Conservation (phyloP, 1,284 basidiomycete species). For the Trichosporon asahii region DNA sequence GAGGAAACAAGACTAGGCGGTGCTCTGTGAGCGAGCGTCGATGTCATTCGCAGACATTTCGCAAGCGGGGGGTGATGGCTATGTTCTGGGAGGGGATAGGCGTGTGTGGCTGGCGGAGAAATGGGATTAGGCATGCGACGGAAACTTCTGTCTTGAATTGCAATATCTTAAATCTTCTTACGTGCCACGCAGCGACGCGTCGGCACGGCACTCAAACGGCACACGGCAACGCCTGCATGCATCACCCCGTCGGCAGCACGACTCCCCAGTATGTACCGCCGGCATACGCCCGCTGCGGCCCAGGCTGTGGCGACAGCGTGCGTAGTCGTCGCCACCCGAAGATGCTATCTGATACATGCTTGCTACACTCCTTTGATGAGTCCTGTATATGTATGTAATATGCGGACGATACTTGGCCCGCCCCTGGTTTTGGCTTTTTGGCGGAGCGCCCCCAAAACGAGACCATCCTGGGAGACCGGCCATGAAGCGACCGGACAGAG, state of each 20-base stretch:
- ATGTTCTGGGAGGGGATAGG: neutral
- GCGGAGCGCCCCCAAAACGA: neutral
- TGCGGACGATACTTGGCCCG: neutral
- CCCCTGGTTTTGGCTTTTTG: neutral
- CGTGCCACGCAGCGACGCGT: neutral
- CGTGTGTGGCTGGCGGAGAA: neutral
- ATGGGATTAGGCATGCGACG: neutral
- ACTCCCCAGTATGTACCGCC: neutral
- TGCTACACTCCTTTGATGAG: neutral
- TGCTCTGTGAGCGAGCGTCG: neutral
- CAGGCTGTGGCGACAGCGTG: neutral
- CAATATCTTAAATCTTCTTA: neutral
- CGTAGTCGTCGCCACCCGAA: neutral
- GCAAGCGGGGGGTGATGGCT: neutral
- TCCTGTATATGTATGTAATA: neutral
- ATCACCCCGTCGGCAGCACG: neutral
- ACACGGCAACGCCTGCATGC: neutral
- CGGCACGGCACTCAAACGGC: neutral
- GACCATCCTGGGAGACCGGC: neutral
- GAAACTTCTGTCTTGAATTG: neutral
- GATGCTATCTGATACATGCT: neutral
- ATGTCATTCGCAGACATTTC: slow-evolving; percentile 10
- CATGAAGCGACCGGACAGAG: neutral
- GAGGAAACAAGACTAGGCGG: neutral
- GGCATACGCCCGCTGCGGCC: neutral